These are phyloP conservation scores for Monilinia fructicola DNA, from an alignment of 2,329 filamentous ascomycete genomes.

Conservation along the genomic window DNA sequence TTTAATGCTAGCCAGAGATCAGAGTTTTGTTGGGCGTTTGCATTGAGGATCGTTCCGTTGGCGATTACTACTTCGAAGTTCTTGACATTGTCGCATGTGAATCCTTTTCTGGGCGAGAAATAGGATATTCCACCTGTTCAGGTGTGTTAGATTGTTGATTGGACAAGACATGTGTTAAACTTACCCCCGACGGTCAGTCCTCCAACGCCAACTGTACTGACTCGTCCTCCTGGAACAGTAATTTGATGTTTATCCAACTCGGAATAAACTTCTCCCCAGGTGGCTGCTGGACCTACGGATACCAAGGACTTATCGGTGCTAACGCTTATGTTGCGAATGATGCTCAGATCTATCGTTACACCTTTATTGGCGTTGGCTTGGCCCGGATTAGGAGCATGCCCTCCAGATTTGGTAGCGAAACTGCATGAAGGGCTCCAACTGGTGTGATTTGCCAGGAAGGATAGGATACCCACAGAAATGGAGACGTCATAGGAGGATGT, in stretches of 20 bases:
- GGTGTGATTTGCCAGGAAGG: neutral
- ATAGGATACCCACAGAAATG: neutral
- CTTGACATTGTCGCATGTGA: slow-evolving; percentile 50
- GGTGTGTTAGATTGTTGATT: neutral
- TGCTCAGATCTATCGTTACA: slow-evolving; percentile 11
- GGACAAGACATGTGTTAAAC: neutral
- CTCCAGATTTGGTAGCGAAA: slow-evolving; percentile 11
- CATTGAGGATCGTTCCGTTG: slow-evolving; percentile 50
- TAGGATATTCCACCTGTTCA: slow-evolving; percentile 33
- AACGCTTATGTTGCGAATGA: neutral
- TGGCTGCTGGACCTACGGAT: neutral
- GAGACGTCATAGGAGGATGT: neutral
- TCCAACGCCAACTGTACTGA: slow-evolving; percentile 23
- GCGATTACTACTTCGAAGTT: slow-evolving; percentile 54
- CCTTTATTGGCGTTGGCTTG: slow-evolving; percentile 8
- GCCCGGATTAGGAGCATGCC: neutral
- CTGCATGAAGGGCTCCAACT: slow-evolving; percentile 2
- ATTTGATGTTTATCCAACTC: slow-evolving; percentile 1
- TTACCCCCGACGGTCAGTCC: slow-evolving; percentile 17
- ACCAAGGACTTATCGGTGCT: neutral
- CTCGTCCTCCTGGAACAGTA: slow-evolving; percentile 3
- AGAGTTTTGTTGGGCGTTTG: slow-evolving; percentile 41
- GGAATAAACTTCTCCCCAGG: slow-evolving; percentile 15
- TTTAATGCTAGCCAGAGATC: slow-evolving; percentile 54
- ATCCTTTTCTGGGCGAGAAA: slow-evolving; percentile 43